These are phyloP conservation scores for Mycena floridula DNA, from an alignment of 768 basidiomycete species.

Conservation along the genomic window DNA sequence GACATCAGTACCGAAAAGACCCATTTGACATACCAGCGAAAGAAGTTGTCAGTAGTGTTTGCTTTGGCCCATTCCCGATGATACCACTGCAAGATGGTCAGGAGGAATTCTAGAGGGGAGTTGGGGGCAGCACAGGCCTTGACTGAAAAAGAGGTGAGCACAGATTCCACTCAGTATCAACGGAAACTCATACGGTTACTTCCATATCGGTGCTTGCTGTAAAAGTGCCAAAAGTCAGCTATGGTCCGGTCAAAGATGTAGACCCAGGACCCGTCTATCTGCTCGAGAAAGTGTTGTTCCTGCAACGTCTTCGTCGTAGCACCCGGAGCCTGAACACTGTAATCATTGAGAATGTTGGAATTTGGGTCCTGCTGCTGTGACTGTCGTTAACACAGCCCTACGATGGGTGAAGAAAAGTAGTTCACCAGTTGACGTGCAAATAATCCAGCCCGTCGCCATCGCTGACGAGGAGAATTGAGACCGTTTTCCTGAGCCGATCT, in stretches of 20 bases:
- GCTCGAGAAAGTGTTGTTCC: constrained; percentile 60
- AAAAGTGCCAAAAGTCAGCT: not conserved
- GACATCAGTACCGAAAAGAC: not conserved
- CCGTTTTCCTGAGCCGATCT: constrained; percentile 37
- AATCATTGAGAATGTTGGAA: constrained; percentile 21
- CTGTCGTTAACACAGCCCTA: too few species aligned
- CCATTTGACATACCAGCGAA: constrained; percentile 37
- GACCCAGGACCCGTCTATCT: constrained; percentile 46
- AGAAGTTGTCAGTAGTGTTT: constrained; percentile 63
- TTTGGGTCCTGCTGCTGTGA: too few species aligned
- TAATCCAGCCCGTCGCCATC: constrained; percentile 44
- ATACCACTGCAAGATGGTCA: constrained; percentile 38
- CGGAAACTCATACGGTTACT: constrained; percentile 47
- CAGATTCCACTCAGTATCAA: not conserved
- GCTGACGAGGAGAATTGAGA: constrained; percentile 35
- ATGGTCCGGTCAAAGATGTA: not conserved
- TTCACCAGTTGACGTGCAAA: constrained; percentile 26
- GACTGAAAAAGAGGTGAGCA: constrained; percentile 22
- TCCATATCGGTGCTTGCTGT: constrained; percentile 56
- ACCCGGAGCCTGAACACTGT: constrained; percentile 21
- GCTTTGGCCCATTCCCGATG: constrained; percentile 51
- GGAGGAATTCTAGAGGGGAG: not conserved
- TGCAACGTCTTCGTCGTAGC: constrained; percentile 43
- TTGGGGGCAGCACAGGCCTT: constrained; percentile 24
- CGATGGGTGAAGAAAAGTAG: not conserved